These are phyloP conservation scores for Cronartium ribicola DNA, from an alignment of 1,284 basidiomycete genomes.

Conservation along the genomic window DNA sequence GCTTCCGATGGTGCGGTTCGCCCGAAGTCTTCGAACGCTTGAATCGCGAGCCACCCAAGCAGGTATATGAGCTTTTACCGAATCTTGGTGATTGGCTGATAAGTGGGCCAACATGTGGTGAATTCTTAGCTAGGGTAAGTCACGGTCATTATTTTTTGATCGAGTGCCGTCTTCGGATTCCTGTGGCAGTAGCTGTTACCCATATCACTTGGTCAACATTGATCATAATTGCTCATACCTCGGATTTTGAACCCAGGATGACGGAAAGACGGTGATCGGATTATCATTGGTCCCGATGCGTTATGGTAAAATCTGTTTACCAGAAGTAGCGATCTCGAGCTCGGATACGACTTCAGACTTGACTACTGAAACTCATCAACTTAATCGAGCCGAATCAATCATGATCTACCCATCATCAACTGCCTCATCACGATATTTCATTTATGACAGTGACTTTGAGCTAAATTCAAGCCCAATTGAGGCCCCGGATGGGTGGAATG, in stretches of 20 bases:
- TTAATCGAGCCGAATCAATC: neutral
- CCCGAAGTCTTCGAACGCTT: too few relatives aligned
- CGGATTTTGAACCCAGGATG: neutral
- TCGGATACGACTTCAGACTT: neutral
- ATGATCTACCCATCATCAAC: neutral
- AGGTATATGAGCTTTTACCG: constrained; percentile 20
- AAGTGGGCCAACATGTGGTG: constrained; percentile 13
- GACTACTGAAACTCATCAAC: neutral
- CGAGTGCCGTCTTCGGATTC: neutral
- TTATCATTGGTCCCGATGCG: constrained; percentile 1
- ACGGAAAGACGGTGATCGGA: neutral
- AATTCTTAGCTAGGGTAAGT: constrained; percentile 17
- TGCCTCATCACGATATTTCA: neutral
- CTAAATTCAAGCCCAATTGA: neutral
- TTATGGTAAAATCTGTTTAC: neutral
- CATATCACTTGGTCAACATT: too few relatives aligned
- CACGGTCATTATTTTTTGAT: neutral
- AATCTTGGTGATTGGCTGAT: constrained; percentile 16
- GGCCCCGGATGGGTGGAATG: too few relatives aligned
- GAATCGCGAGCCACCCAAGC: neutral
- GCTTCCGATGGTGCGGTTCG: constrained; percentile 14
- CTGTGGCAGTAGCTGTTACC: neutral
- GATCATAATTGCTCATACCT: neutral
- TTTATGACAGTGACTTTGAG: neutral
- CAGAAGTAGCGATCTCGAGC: neutral